These are phyloP conservation scores for Pythium volutum DNA, from an alignment of 352 stramenopile species.

Conservation along the genomic window DNA sequence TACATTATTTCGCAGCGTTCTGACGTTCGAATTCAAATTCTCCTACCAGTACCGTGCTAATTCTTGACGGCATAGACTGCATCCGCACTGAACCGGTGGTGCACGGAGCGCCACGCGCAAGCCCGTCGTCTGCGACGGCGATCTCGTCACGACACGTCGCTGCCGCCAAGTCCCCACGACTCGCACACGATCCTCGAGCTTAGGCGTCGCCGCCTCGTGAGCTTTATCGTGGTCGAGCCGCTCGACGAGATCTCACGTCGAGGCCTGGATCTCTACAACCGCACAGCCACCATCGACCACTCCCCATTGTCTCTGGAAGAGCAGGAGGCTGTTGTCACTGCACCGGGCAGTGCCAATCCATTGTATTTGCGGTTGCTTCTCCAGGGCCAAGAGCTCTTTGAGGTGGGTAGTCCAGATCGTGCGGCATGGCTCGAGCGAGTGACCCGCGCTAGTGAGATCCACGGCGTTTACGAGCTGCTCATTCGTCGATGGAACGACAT, in stretches of 20 bases:
- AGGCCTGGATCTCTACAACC: conserved; percentile 29
- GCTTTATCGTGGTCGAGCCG: conserved; percentile 62
- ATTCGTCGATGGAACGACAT: conserved; percentile 79
- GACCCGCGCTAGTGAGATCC: conserved; percentile 38
- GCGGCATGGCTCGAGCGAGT: conserved; percentile 46
- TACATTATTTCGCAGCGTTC: no score
- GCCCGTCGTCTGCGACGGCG: conserved; percentile 52
- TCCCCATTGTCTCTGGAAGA: conserved; percentile 33
- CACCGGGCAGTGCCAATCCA: conserved; percentile 61
- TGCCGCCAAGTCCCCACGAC: conserved; percentile 41
- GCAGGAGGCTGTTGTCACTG: conserved; percentile 38
- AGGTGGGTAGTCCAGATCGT: neutral
- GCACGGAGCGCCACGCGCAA: conserved; percentile 46
- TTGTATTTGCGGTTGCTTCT: conserved; percentile 64
- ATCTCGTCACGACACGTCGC: conserved; percentile 58
- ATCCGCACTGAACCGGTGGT: conserved; percentile 71
- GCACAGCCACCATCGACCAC: neutral
- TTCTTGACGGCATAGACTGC: conserved; percentile 80
- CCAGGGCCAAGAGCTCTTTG: conserved; percentile 54
- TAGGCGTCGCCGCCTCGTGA: conserved; percentile 49
- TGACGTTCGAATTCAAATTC: no score
- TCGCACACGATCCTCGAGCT: conserved; percentile 74
- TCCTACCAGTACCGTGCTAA: conserved; percentile 63
- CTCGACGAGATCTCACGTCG: conserved; percentile 64
- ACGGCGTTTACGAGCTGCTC: conserved; percentile 56